phyloP scores from a whole-genome alignment of 2,329 filamentous ascomycete genomes.

The Beauveria australis region DNA sequence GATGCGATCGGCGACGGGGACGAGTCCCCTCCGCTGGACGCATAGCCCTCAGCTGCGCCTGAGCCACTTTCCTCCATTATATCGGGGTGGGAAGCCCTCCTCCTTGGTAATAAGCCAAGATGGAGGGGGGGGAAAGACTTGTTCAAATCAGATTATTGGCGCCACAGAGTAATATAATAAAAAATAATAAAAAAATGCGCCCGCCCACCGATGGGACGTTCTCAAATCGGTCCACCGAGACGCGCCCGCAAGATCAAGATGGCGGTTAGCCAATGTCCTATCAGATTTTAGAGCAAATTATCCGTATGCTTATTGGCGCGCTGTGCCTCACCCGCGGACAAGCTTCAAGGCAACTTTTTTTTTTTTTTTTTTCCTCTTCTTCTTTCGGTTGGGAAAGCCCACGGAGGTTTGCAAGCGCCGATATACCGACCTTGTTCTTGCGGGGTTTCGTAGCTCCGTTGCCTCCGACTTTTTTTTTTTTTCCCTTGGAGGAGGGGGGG shows the following conservation, averaged over 20 bases:
- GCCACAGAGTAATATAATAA: neutral
- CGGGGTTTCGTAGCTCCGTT: neutral
- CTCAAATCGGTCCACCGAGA: neutral
- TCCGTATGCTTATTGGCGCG: too few relatives aligned
- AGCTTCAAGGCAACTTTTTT: neutral
- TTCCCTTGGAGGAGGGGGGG: neutral
- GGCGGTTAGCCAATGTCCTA: neutral
- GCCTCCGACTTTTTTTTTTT: neutral
- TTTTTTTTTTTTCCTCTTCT: neutral
- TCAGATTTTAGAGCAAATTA: too few relatives aligned
- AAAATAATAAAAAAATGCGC: neutral
- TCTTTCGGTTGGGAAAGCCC: neutral
- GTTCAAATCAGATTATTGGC: neutral
- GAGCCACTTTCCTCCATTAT: neutral
- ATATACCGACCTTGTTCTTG: neutral
- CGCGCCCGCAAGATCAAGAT: neutral
- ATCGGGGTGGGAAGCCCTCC: neutral
- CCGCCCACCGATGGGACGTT: neutral
- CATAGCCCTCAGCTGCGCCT: neutral
- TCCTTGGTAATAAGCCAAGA: neutral
- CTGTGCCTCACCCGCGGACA: too few relatives aligned
- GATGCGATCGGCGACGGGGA: neutral
- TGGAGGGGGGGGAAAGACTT: neutral
- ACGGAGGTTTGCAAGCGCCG: constrained; percentile 9
- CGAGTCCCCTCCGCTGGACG: neutral